phyloP scores from a whole-genome alignment of 2,329 filamentous ascomycete genomes.

The Botrytis porri region DNA sequence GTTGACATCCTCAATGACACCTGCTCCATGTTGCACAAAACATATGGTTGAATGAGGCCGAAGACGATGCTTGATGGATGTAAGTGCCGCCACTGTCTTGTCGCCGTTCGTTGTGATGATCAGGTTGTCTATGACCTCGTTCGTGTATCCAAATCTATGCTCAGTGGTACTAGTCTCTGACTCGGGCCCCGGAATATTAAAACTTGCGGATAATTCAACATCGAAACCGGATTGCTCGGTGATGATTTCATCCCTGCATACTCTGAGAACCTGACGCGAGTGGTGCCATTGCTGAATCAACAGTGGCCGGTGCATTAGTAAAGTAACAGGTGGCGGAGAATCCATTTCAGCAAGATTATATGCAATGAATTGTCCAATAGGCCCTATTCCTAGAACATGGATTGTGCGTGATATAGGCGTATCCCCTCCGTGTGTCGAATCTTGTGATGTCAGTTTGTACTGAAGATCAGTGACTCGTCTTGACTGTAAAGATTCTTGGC shows the following conservation, averaged over 20 bases:
- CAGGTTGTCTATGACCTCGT: constrained; percentile 59
- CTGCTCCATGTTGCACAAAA: constrained; percentile 78
- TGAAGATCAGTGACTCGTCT: background rate
- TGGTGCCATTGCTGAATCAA: constrained; percentile 47
- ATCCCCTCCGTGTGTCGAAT: background rate
- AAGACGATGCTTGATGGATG: constrained; percentile 63
- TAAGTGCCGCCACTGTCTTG: constrained; percentile 54
- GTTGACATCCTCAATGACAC: constrained; percentile 76
- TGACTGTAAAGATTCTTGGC: background rate
- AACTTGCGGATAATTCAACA: constrained; percentile 32
- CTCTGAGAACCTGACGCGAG: constrained; percentile 44
- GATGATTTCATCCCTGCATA: constrained; percentile 45
- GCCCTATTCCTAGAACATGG: constrained; percentile 63
- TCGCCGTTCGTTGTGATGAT: constrained; percentile 66
- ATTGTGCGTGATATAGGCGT: constrained; percentile 42
- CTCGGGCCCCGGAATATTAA: constrained; percentile 31
- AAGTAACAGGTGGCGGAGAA: constrained; percentile 59
- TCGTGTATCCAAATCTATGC: constrained; percentile 33
- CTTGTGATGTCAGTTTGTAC: background rate
- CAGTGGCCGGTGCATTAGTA: constrained; percentile 55
- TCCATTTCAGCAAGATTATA: constrained; percentile 58
- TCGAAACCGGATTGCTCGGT: constrained; percentile 38
- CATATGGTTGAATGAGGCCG: constrained; percentile 67
- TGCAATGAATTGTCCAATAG: constrained; percentile 62
- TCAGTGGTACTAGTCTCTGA: constrained; percentile 22